These are phyloP conservation scores for Mucor saturninus DNA, from an alignment of 371 early-diverging fungal species.

Conservation along the genomic window DNA sequence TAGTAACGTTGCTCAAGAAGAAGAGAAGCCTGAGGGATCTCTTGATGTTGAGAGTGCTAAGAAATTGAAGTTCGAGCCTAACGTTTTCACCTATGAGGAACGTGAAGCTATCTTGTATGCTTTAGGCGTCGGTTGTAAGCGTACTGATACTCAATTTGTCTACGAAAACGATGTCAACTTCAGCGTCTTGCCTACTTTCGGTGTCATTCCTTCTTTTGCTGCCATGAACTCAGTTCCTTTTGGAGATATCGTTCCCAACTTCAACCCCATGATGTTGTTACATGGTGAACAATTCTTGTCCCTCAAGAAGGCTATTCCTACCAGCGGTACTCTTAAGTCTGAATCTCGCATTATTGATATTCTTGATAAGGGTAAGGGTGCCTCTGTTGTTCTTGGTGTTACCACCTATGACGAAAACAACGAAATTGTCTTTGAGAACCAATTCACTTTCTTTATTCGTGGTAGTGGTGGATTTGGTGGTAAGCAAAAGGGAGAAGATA, in stretches of 20 bases:
- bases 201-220: constrained; percentile 86
- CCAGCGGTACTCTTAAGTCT: constrained; percentile 77
- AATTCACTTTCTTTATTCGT: constrained; percentile 93
- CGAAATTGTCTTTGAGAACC: constrained; percentile 81
- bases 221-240: constrained; percentile 72
- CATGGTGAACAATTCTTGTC: constrained; percentile 97
- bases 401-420: constrained; percentile 81
- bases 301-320: constrained; percentile 83
- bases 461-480: constrained; percentile 93
- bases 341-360: constrained; percentile 86
- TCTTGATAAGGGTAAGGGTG: constrained; percentile 96
- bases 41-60: constrained; percentile 70
- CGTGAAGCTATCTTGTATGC: constrained; percentile 95
- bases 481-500: constrained; percentile 72
- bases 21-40: constrained; percentile 32
- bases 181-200: constrained; percentile 87
- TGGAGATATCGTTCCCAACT: constrained; percentile 81
- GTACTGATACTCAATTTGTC: constrained; percentile 83
- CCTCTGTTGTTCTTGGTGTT: constrained; percentile 80
- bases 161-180: constrained; percentile 90
- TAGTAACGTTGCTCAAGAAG: constrained; percentile 48
- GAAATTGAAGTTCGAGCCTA: constrained; percentile 48
- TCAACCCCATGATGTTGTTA: constrained; percentile 97
- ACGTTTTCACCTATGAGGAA: constrained; percentile 74
- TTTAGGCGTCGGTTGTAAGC: constrained; percentile 90